phyloP scores from a whole-genome alignment of 2,329 filamentous ascomycete species.

The Colletotrichum tropicicola region DNA sequence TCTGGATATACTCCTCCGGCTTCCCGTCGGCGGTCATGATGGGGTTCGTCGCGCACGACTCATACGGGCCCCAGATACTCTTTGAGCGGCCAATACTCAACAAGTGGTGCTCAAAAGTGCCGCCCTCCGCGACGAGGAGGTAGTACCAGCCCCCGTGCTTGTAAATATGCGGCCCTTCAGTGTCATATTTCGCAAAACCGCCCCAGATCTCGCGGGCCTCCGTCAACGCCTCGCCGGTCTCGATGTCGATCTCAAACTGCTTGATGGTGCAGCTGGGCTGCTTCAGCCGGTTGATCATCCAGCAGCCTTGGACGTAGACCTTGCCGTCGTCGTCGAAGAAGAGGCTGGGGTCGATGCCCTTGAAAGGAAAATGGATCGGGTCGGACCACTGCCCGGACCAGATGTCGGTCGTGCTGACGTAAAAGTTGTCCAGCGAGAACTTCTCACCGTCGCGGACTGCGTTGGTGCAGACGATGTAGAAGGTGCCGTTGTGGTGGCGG shows the following conservation, averaged over 20 bases:
- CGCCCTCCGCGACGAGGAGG: constrained; percentile 51
- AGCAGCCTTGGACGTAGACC: constrained; percentile 41
- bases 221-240: constrained; percentile 32
- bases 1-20: constrained; percentile 54
- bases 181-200: constrained; percentile 34
- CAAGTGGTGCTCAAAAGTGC: constrained; percentile 41
- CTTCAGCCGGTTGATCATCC: constrained; percentile 16
- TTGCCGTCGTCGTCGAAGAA: constrained; percentile 50
- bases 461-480: constrained; percentile 40
- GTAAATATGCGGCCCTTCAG: constrained; percentile 46
- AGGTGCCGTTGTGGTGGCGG: constrained; percentile 32
- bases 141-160: constrained; percentile 48
- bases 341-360: constrained; percentile 57
- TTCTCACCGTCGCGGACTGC: background rate
- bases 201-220: constrained; percentile 31
- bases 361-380: constrained; percentile 45
- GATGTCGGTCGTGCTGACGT: constrained; percentile 34
- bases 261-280: constrained; percentile 24
- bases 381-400: constrained; percentile 37
- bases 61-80: constrained; percentile 36
- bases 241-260: constrained; percentile 34
- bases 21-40: constrained; percentile 55
- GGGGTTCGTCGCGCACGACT: constrained; percentile 48
- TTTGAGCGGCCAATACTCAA: constrained; percentile 33
- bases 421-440: constrained; percentile 33